Percentiles rank a stretch among this genome's conserved stretches.
Conservation (phyloP, 768 basidiomycete genomes). For the Boletellus ananiceps region DNA sequence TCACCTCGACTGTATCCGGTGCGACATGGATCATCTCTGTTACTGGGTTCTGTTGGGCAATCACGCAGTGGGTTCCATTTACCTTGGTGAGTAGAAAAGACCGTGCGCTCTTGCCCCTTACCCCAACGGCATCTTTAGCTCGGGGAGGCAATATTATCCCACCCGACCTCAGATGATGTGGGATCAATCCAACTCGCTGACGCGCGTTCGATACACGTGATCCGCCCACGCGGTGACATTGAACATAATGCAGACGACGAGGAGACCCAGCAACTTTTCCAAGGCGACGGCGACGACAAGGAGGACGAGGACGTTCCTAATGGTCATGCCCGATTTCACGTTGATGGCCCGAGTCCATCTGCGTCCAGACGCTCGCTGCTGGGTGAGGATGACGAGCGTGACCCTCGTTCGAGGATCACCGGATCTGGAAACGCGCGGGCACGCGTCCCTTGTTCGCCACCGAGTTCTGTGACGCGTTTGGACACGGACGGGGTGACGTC, state of each 20-base stretch:
- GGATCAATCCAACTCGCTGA: slow-evolving; percentile 38
- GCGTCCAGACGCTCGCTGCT: background rate
- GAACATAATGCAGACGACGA: slow-evolving; percentile 24
- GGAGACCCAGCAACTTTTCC: slow-evolving; percentile 20
- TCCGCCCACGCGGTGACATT: slow-evolving; percentile 12
- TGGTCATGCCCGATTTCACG: background rate
- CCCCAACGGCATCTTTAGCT: slow-evolving; percentile 43
- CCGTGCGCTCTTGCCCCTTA: slow-evolving; percentile 15
- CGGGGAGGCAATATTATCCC: slow-evolving; percentile 79
- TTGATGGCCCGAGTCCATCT: background rate
- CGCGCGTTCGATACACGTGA: slow-evolving; percentile 23
- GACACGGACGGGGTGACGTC: slow-evolving; percentile 19
- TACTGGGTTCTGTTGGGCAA: slow-evolving; percentile 90
- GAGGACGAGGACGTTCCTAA: slow-evolving; percentile 11
- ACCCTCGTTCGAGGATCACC: slow-evolving; percentile 28
- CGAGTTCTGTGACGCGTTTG: slow-evolving; percentile 7
- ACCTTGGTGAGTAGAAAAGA: slow-evolving; percentile 59
- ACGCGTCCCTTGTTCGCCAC: slow-evolving; percentile 28
- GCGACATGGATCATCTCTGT: slow-evolving; percentile 73
- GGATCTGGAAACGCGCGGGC: slow-evolving; percentile 40
- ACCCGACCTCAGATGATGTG: slow-evolving; percentile 38
- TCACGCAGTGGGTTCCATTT: slow-evolving; percentile 91
- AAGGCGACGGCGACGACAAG: slow-evolving; percentile 20
- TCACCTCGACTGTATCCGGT: slow-evolving; percentile 63
- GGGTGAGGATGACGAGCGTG: slow-evolving; percentile 7